Evolutionary conservation across 1,284 basidiomycete genomes (phyloP), one percentile per base, ranked within the genome.

Genomic region (Cerrena zonata): DNA sequence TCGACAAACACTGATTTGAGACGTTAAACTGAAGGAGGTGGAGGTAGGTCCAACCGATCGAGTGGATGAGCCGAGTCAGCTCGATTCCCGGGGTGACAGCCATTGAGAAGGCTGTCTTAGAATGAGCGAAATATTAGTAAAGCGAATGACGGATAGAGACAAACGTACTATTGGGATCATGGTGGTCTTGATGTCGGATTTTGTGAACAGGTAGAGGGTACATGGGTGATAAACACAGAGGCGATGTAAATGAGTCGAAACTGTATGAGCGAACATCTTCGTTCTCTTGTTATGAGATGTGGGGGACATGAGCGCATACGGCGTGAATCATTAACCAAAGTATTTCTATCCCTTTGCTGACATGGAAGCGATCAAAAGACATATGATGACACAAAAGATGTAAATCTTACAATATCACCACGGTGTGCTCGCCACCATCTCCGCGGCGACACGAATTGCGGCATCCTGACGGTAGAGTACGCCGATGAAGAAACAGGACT

Each of bases 11-110:
- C 57, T 77, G 75, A 48, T 77, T 77, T 1, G 75, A 67, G 18
- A 76, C 58, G 42, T 69, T 58, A 53, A 71, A 71, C 34, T 74
- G 72, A 7, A 78, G 59, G 1, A 70, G 53, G 38, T 77, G 71
- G 1, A 71, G 37, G 71, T 69, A 77, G 3, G 72, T 60, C 75
- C 75, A 78, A 21, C 68, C 58, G 1, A 66, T 44, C 1, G 61
- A 54, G 22, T 69, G 64, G 1, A 59, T 34, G 13, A 71, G 50
- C 7, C 56, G 58, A 3, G 38, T 44, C 13, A 60, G 27, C 15
- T 51, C 50, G 36, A 50, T 51, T 5, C 64, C 38, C 11, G 68
- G 69, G n/a, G 71, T 63, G 1, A 67, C 61, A 1, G 66, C 67
- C 5, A 62, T 30, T 0, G 70, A 62, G 48, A 76, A 68, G 2